Evolutionary conservation across 192 early-diverging fungal genomes (phyloP).

Genomic region (Umbelopsis vinacea): DNA sequence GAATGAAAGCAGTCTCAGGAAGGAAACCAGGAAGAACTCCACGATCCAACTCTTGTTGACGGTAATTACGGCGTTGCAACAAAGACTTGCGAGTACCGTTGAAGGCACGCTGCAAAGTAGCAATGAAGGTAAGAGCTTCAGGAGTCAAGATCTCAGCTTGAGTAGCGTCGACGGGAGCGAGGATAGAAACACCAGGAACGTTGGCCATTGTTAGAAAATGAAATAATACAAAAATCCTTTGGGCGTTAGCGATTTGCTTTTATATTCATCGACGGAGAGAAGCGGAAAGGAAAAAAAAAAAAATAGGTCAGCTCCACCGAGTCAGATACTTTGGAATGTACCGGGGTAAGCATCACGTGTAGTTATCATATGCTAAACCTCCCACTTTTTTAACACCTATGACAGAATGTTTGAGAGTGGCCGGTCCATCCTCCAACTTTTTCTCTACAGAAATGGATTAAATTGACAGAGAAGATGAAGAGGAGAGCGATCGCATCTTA

Average conservation of each 20-base stretch:
- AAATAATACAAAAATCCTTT: background rate
- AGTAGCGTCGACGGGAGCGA: conserved; percentile 65
- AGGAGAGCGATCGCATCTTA: background rate
- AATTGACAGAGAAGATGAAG: background rate
- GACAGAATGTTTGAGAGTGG: background rate
- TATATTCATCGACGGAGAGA: conserved; percentile 21
- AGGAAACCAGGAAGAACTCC: conserved; percentile 89
- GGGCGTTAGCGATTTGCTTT: background rate
- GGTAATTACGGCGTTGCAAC: conserved; percentile 76
- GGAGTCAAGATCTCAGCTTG: conserved; percentile 80
- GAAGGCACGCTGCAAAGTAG: conserved; percentile 90
- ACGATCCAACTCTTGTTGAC: conserved; percentile 81
- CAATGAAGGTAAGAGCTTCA: conserved; percentile 84
- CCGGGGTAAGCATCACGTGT: conserved; percentile 19
- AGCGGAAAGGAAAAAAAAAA: conserved; percentile 17
- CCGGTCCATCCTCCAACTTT: background rate
- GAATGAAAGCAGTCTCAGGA: conserved; percentile 89
- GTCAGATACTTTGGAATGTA: conserved; percentile 15
- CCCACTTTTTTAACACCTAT: background rate
- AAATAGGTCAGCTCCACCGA: conserved; percentile 20
- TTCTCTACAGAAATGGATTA: background rate
- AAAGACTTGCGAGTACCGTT: conserved; percentile 88
- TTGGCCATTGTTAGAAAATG: conserved; percentile 7
- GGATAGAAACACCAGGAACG: conserved; percentile 75
- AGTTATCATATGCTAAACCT: conserved; percentile 18